phyloP scores from a whole-genome alignment of 352 stramenopile genomes.

The Phytophthora niederhauseri region DNA sequence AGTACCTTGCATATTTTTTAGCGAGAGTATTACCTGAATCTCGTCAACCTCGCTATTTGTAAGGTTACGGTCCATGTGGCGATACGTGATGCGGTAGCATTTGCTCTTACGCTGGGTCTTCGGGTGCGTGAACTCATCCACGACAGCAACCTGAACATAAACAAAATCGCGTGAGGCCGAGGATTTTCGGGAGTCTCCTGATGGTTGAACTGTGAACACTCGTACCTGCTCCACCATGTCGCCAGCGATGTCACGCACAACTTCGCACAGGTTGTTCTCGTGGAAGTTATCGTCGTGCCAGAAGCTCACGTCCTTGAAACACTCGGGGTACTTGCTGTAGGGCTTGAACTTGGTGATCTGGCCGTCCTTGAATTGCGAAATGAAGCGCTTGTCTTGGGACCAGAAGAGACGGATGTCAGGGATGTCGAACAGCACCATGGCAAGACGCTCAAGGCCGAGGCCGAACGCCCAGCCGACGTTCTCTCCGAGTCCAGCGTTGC shows the following conservation, averaged over 20 bases:
- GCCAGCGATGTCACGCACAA: constrained; percentile 95
- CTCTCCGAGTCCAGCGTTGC: constrained; percentile 85
- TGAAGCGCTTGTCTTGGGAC: constrained; percentile 95
- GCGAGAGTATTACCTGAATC: constrained; percentile 81
- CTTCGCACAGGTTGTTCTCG: constrained; percentile 98
- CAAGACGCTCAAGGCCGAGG: constrained; percentile 97
- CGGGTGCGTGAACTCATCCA: constrained; percentile 98
- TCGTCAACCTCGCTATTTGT: constrained; percentile 99
- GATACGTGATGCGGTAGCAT: constrained; percentile 99
- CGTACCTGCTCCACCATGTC: constrained; percentile 97
- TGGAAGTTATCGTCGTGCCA: constrained; percentile 93
- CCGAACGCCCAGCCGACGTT: constrained; percentile 98
- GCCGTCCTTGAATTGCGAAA: constrained; percentile 93
- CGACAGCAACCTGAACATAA: constrained; percentile 59
- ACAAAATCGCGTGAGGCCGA: constrained; percentile 7
- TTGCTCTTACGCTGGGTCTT: constrained; percentile 96
- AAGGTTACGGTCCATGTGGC: constrained; percentile 98
- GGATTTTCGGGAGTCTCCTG: neutral
- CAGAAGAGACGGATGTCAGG: constrained; percentile 99
- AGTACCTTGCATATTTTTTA: neutral
- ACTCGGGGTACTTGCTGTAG: constrained; percentile 99
- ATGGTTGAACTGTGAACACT: neutral
- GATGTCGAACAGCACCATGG: constrained; percentile 99
- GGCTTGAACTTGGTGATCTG: constrained; percentile 97
- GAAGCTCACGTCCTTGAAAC: constrained; percentile 99